Conservation (phyloP, 2,329 filamentous ascomycete species). For the Didymella exigua region DNA sequence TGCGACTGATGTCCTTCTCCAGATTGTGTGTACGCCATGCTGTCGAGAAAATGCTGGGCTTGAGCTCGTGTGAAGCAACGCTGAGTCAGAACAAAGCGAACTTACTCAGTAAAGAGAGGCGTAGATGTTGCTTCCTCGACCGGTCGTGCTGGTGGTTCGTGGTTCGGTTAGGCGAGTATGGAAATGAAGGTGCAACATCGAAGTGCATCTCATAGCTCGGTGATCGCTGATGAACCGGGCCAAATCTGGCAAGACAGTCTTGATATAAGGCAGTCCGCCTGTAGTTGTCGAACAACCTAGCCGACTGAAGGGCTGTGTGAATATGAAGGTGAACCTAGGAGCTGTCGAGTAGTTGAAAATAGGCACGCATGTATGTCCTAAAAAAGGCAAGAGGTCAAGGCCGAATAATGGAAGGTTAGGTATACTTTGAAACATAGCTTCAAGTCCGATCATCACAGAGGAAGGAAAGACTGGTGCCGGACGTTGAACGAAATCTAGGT, state of each 20-base stretch:
- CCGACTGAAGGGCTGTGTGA: background rate
- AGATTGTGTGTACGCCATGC: constrained; percentile 34
- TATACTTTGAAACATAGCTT: constrained; percentile 7
- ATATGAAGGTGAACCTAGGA: constrained; percentile 4
- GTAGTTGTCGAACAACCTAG: background rate
- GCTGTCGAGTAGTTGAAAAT: constrained; percentile 3
- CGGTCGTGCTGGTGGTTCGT: constrained; percentile 25
- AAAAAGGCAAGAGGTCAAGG: constrained; percentile 8
- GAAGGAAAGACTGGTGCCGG: constrained; percentile 7
- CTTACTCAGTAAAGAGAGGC: background rate
- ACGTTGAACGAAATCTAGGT: constrained; percentile 8
- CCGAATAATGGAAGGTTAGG: background rate
- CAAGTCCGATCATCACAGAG: background rate
- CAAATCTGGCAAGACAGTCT: background rate
- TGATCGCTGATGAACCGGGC: background rate
- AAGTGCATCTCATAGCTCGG: constrained; percentile 9
- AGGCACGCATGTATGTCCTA: constrained; percentile 3
- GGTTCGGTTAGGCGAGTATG: constrained; percentile 6
- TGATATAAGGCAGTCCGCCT: background rate
- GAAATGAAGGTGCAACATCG: background rate
- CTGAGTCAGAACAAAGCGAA: background rate
- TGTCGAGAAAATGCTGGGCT: background rate
- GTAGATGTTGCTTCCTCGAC: constrained; percentile 2
- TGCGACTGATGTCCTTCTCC: constrained; percentile 21
- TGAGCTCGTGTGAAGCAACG: background rate